phyloP scores from a whole-genome alignment of 1,139 yeast species.

The Nakaseomyces glabratus region DNA sequence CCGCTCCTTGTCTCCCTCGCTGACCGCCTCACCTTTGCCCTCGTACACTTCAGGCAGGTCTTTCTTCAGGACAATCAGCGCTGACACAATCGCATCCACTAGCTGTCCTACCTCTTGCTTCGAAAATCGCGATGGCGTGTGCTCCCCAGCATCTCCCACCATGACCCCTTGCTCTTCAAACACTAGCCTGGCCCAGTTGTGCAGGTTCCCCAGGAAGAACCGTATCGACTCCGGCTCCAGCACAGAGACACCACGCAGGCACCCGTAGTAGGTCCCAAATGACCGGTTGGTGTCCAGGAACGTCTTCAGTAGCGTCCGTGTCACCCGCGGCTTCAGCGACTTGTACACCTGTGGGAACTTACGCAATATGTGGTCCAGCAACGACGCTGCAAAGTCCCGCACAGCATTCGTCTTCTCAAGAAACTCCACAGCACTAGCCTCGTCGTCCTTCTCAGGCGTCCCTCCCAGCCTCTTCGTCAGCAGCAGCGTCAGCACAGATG shows the following conservation, averaged over 20 bases:
- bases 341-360: slow-evolving; percentile 82
- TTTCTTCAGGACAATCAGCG: slow-evolving; percentile 34
- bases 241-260: slow-evolving; percentile 73
- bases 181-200: slow-evolving; percentile 65
- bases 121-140: slow-evolving; percentile 18
- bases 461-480: slow-evolving; percentile 87
- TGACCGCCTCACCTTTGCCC: slow-evolving; percentile 33
- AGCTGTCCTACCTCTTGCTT: slow-evolving; percentile 40
- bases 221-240: slow-evolving; percentile 85
- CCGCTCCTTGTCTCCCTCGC: slow-evolving; percentile 39
- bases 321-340: slow-evolving; percentile 85
- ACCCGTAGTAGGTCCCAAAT: slow-evolving; percentile 86
- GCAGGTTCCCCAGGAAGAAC: slow-evolving; percentile 74
- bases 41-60: slow-evolving; percentile 33
- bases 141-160: slow-evolving; percentile 14
- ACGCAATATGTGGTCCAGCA: slow-evolving; percentile 66
- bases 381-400: slow-evolving; percentile 80
- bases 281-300: slow-evolving; percentile 70
- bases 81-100: slow-evolving; percentile 44
- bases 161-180: slow-evolving; percentile 30
- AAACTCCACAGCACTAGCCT: slow-evolving; percentile 16
- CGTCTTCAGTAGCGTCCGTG: slow-evolving; percentile 84
- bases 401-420: slow-evolving; percentile 46
- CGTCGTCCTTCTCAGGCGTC: slow-evolving; percentile 14
- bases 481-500: slow-evolving; percentile 80